phyloP scores from a whole-genome alignment of 23 red algal species.

The Gracilaria caudata region DNA sequence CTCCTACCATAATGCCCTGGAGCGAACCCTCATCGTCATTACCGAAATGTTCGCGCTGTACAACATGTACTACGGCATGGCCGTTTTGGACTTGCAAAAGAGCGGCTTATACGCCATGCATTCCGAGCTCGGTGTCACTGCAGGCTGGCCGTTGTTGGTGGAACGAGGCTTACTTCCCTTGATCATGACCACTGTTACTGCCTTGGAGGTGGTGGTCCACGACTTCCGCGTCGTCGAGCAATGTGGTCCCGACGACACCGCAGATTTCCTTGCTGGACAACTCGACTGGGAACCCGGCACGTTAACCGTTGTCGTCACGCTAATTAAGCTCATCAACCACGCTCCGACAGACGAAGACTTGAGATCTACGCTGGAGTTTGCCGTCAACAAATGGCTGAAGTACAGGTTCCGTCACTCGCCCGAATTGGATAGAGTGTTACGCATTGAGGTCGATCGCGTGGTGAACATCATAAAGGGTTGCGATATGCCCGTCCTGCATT shows the following conservation, averaged over 20 bases:
- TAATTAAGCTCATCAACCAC: constrained; percentile 1
- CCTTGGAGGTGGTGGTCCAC: constrained; percentile 8
- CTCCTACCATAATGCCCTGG: constrained; percentile 1
- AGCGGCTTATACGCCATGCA: background rate
- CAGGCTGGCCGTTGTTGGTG: background rate
- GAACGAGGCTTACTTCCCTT: background rate
- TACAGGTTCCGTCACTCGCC: constrained; percentile 13
- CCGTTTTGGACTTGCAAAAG: background rate
- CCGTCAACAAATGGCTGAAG: background rate
- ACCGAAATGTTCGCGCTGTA: background rate
- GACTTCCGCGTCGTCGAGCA: background rate
- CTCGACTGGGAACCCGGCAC: background rate
- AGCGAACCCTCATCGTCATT: background rate
- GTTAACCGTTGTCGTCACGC: background rate
- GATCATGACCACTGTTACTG: background rate
- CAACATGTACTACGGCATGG: constrained; percentile 1
- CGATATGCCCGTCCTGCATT: constrained; percentile 1
- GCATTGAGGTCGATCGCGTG: constrained; percentile 21
- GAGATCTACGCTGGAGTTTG: background rate
- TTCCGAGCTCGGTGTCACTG: background rate
- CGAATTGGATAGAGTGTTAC: background rate
- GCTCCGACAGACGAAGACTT: background rate
- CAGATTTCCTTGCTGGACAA: constrained; percentile 13
- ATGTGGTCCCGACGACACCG: background rate
- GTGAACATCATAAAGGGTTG: background rate